Evolutionary conservation across 108 stramenopile species (phyloP), one percentile per base, ranked within the genome.

Genomic region (Pseudonitzschia delicatissima): DNA sequence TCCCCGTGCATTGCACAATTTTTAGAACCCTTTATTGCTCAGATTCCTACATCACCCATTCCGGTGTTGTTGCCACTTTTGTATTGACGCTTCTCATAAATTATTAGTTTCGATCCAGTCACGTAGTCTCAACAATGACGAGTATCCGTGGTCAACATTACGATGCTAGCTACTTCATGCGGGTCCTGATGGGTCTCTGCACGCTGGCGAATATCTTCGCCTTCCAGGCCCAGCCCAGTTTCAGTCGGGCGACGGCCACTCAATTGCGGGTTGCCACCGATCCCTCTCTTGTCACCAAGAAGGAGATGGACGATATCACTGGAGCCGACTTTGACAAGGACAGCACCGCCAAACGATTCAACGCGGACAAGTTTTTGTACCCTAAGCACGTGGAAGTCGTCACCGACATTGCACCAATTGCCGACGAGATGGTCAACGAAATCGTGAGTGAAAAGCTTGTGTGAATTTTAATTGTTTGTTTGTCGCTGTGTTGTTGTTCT

Each of bases 381-480:
- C 94, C 94, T 23, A 87, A 91, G 71, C 91, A 95, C 65, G 91
- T 92, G n/a, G 90, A 92, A 80, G 94, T 95, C 12, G 89, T 95
- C 75, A 78, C 83, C 31, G 91, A 92, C 67, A 79, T 95, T 72
- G 87, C 80, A 13, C 87, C 87, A 1, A 62, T 91, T 73, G 94
- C 86, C 8, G 86, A 79, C 48, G 73, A 50, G 20, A 92, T 92
- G 91, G 87, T 90, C 3, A 88, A 91, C 66, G 77, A 87, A 25
- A 80, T 94, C 67, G 91, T 92, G 73, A 87, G 91, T 92, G 29
- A 15, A 35, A 31, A 31, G 21, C 2, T 13, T 60, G 58, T 31
- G 2, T 37, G 58, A 60, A 9, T 31, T 5, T 11, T n/a, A 12
- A 31, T 7, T 60, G 23, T 4, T 60, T 60, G 21, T 31, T 13